These are phyloP conservation scores for Phoenix dactylifera DNA, from an alignment of 176 grass and related monocot genomes.

Conservation along the genomic window DNA sequence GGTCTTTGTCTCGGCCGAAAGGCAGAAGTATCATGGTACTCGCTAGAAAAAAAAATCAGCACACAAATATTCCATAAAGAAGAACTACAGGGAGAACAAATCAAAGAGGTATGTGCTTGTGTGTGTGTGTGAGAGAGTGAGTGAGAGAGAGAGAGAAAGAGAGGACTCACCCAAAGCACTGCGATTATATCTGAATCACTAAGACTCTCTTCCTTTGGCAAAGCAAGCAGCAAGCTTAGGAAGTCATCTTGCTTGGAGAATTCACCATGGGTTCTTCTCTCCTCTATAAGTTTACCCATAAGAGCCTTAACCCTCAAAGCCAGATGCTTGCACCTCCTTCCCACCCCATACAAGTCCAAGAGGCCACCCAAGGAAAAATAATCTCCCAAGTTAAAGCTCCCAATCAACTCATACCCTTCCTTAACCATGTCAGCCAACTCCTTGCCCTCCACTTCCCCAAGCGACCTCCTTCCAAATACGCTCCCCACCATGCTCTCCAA, in stretches of 20 bases:
- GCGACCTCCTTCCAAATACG: conserved; percentile 19
- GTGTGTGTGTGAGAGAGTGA: neutral
- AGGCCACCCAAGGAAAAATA: conserved; percentile 10
- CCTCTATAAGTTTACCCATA: conserved; percentile 27
- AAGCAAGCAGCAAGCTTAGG: conserved; percentile 24
- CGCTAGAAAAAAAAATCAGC: no score
- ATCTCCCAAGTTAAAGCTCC: conserved; percentile 33
- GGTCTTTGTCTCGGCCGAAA: no score
- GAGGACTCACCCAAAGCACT: conserved; percentile 32
- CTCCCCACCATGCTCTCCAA: conserved; percentile 29
- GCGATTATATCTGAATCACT: conserved; percentile 26
- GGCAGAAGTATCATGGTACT: no score
- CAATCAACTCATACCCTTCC: conserved; percentile 34
- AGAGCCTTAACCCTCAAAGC: conserved; percentile 19
- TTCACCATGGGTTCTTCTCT: conserved; percentile 11
- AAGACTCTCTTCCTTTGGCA: conserved; percentile 26
- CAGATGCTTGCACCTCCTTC: conserved; percentile 13
- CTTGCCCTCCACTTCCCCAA: neutral
- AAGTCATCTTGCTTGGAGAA: conserved; percentile 8
- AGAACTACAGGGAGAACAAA: neutral
- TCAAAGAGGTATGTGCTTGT: neutral
- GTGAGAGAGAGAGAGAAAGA: neutral
- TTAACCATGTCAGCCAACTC: conserved; percentile 26
- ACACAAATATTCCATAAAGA: neutral
- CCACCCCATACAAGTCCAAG: conserved; percentile 26